These are phyloP conservation scores for Hyphopichia burtonii DNA, from an alignment of 1,139 yeast species.

Conservation along the genomic window DNA sequence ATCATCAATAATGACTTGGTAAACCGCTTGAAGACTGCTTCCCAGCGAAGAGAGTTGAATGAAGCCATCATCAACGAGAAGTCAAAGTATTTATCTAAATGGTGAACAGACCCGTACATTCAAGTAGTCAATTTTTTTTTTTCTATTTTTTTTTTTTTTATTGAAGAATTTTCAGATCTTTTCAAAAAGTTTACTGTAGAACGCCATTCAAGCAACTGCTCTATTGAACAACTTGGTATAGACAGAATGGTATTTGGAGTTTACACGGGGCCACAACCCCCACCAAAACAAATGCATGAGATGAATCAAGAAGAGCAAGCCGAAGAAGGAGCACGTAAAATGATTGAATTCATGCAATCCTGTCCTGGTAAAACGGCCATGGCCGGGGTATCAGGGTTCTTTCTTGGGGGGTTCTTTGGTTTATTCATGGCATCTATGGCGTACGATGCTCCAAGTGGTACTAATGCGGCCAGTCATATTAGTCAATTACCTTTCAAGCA, in stretches of 20 bases:
- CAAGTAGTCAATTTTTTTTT: not conserved
- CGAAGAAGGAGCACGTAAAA: constrained; percentile 81
- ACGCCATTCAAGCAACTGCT: no score
- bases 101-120: constrained; percentile 5
- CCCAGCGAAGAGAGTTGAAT: constrained; percentile 7
- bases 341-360: constrained; percentile 82
- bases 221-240: no score
- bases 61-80: constrained; percentile 11
- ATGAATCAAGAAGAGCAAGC: constrained; percentile 94
- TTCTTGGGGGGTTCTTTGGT: constrained; percentile 94
- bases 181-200: no score
- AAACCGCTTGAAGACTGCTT: constrained; percentile 7
- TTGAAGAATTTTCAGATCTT: not conserved
- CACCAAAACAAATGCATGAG: constrained; percentile 52
- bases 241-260: constrained; percentile 14
- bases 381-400: constrained; percentile 94
- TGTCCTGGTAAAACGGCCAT: constrained; percentile 93
- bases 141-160: not conserved
- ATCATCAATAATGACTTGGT: constrained; percentile 7
- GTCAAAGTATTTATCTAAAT: constrained; percentile 5
- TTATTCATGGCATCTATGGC: constrained; percentile 94
- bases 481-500: constrained; percentile 88
- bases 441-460: constrained; percentile 76
- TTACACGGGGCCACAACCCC: constrained; percentile 19
- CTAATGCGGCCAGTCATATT: constrained; percentile 52